Conservation (phyloP, 306 rosid genomes). For the Datisca glomerata region DNA sequence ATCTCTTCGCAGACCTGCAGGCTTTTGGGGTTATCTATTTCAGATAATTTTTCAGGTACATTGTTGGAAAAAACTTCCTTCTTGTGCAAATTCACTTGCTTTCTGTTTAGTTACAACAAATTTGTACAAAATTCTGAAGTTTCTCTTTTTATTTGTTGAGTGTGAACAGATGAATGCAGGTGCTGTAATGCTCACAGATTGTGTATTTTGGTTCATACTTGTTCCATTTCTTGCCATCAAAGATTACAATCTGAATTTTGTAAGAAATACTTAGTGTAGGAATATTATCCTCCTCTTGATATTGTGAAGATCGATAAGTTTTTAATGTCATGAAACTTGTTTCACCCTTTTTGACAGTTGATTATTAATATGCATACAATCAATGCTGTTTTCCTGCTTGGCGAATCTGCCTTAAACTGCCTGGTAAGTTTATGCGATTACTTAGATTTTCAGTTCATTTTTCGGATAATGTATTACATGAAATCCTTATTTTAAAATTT, state of each 20-base stretch:
- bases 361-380: slow-evolving; percentile 63
- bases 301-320: neutral
- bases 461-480: neutral
- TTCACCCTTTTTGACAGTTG: slow-evolving; percentile 36
- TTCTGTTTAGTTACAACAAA: no score
- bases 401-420: slow-evolving; percentile 73
- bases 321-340: neutral
- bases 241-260: slow-evolving; percentile 71
- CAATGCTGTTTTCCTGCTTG: slow-evolving; percentile 87
- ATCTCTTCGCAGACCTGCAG: slow-evolving; percentile 50
- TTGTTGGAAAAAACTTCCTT: slow-evolving; percentile 1
- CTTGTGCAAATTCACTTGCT: no score
- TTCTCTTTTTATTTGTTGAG: neutral
- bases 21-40: slow-evolving; percentile 62
- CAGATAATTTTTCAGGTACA: slow-evolving; percentile 85
- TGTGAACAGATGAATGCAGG: slow-evolving; percentile 84
- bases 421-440: slow-evolving; percentile 40
- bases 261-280: slow-evolving; percentile 24
- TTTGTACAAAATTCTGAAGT: no score
- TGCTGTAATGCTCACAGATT: slow-evolving; percentile 83
- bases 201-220: slow-evolving; percentile 81
- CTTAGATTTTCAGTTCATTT: neutral
- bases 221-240: slow-evolving; percentile 75
- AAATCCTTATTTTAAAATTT: neutral
- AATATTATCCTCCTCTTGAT: neutral